Evolutionary conservation across 352 stramenopile genomes (phyloP).

Genomic region (Discostella stelligera): DNA sequence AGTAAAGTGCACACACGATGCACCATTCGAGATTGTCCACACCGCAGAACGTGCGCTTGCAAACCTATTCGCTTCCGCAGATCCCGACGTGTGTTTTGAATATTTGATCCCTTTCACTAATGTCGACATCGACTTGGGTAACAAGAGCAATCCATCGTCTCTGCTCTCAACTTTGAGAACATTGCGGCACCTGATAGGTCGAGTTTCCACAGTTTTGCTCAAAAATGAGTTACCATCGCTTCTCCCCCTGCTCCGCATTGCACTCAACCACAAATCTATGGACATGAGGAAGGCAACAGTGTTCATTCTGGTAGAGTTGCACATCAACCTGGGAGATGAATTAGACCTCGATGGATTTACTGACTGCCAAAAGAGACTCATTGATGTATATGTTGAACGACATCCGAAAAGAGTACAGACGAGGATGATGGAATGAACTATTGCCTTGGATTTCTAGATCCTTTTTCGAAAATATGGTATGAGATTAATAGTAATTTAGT

Average conservation of each 20-base stretch:
- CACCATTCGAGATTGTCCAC: slow-evolving; percentile 55
- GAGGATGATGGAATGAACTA: background rate
- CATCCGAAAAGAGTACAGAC: slow-evolving; percentile 25
- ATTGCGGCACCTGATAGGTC: slow-evolving; percentile 36
- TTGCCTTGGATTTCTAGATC: background rate
- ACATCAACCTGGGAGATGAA: slow-evolving; percentile 48
- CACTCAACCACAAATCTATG: slow-evolving; percentile 35
- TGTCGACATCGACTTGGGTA: slow-evolving; percentile 22
- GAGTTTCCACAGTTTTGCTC: slow-evolving; percentile 15
- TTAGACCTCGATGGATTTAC: slow-evolving; percentile 42
- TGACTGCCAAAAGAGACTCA: slow-evolving; percentile 40
- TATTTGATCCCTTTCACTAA: slow-evolving; percentile 22
- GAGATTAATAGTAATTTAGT: too few species aligned
- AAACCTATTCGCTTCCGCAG: slow-evolving; percentile 31
- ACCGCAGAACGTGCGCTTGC: slow-evolving; percentile 51
- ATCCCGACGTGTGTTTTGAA: slow-evolving; percentile 39
- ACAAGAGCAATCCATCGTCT: slow-evolving; percentile 23
- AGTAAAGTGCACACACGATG: slow-evolving; percentile 37
- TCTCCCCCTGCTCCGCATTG: slow-evolving; percentile 28
- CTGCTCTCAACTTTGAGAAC: slow-evolving; percentile 43
- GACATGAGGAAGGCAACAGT: slow-evolving; percentile 55
- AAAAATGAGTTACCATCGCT: slow-evolving; percentile 19
- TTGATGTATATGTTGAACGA: slow-evolving; percentile 51
- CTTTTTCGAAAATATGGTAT: too few species aligned
- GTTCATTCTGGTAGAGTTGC: slow-evolving; percentile 49